A percentile compares a stretch with the other conserved stretches of the same genome.
Evolutionary conservation across 495 filamentous ascomycete species (phyloP).

Genomic region (Penicillium bialowiezense): DNA sequence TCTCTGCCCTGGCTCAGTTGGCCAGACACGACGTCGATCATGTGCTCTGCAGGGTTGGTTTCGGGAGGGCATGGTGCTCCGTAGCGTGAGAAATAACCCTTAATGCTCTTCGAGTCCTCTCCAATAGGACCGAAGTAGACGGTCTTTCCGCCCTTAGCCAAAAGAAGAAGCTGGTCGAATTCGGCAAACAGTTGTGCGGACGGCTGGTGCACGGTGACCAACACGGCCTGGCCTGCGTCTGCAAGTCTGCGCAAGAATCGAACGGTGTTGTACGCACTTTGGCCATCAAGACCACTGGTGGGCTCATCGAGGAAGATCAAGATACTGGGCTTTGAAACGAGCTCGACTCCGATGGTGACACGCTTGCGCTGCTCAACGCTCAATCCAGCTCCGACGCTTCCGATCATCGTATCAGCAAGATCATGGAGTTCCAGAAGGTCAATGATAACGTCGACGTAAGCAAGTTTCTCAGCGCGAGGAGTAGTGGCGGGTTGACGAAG

Average conservation of each 20-base stretch:
- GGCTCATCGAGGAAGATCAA: conserved; percentile 77
- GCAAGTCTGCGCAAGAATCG: conserved; percentile 63
- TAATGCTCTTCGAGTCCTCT: conserved; percentile 46
- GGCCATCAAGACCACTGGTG: conserved; percentile 65
- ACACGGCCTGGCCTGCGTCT: conserved; percentile 63
- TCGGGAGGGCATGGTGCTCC: conserved; percentile 69
- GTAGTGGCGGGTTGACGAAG: conserved; percentile 52
- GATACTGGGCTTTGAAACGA: conserved; percentile 62
- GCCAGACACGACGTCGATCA: conserved; percentile 74
- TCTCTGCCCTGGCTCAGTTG: conserved; percentile 40
- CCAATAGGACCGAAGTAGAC: conserved; percentile 70
- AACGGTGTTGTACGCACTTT: conserved; percentile 62
- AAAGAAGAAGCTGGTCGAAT: conserved; percentile 67
- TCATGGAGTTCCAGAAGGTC: conserved; percentile 56
- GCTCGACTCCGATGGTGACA: conserved; percentile 65
- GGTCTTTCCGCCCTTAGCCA: conserved; percentile 65
- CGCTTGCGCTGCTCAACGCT: conserved; percentile 61
- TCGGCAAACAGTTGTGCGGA: conserved; percentile 66
- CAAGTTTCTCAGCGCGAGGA: conserved; percentile 53
- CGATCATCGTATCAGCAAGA: conserved; percentile 53
- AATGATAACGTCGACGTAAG: conserved; percentile 58
- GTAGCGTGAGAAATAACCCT: conserved; percentile 74
- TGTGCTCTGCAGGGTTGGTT: conserved; percentile 85
- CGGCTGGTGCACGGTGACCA: conserved; percentile 77
- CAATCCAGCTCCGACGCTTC: conserved; percentile 48